Conservation (phyloP, 2,329 filamentous ascomycete genomes). For the Ilyonectria sp. region DNA sequence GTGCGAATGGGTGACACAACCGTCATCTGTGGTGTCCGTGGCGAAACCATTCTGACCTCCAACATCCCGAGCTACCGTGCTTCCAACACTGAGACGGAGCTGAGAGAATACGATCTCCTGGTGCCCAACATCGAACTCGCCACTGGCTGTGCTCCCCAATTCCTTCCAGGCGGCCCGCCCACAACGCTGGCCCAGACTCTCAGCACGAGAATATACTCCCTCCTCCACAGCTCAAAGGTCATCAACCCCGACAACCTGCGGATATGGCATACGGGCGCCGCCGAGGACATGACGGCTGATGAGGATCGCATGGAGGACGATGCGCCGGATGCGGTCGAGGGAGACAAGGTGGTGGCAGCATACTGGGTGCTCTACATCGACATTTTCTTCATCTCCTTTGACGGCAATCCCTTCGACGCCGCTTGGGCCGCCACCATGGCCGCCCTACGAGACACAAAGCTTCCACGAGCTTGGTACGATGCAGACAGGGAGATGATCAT, state of each 20-base stretch:
- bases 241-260: conserved; percentile 78
- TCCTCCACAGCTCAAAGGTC: conserved; percentile 80
- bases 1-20: conserved; percentile 92
- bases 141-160: conserved; percentile 89
- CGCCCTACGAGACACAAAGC: conserved; percentile 81
- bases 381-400: conserved; percentile 92
- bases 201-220: conserved; percentile 82
- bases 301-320: conserved; percentile 59
- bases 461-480: conserved; percentile 89
- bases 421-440: conserved; percentile 89
- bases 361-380: conserved; percentile 98
- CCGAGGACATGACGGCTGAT: conserved; percentile 64
- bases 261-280: conserved; percentile 76
- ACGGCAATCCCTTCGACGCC: conserved; percentile 92
- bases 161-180: conserved; percentile 87
- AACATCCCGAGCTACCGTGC: conserved; percentile 79
- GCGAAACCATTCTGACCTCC: conserved; percentile 83
- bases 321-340: conserved; percentile 50
- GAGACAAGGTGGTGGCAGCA: conserved; percentile 74
- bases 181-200: conserved; percentile 86
- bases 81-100: conserved; percentile 60
- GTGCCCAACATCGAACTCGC: conserved; percentile 95
- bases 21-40: conserved; percentile 93
- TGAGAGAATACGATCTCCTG: conserved; percentile 78
- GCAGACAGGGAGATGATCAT: conserved; percentile 83